Evolutionary conservation across 2,329 filamentous ascomycete genomes (phyloP).

Genomic region (Aspergillus novofumigatus): DNA sequence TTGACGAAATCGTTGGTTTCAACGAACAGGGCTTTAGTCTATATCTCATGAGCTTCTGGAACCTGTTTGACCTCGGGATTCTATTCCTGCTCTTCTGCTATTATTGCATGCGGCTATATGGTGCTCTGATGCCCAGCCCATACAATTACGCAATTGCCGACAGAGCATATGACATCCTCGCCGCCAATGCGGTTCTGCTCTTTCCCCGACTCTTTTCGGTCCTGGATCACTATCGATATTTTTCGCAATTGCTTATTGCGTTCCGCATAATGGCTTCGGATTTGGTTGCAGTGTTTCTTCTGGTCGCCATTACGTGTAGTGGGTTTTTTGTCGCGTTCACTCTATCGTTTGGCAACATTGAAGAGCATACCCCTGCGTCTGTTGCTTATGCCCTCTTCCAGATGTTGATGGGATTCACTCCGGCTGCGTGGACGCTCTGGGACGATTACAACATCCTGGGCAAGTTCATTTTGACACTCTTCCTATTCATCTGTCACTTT

Average conservation of each 20-base stretch:
- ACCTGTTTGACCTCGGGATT: slow-evolving; percentile 89
- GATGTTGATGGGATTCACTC: slow-evolving; percentile 92
- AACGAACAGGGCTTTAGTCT: slow-evolving; percentile 94
- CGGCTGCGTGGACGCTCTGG: slow-evolving; percentile 89
- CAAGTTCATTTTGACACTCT: slow-evolving; percentile 69
- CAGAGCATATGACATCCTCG: slow-evolving; percentile 90
- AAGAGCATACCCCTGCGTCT: slow-evolving; percentile 61
- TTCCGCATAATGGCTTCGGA: slow-evolving; percentile 94
- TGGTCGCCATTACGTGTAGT: slow-evolving; percentile 84
- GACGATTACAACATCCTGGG: slow-evolving; percentile 75
- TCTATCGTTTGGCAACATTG: slow-evolving; percentile 64
- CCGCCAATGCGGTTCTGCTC: slow-evolving; percentile 82
- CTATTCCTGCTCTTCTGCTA: slow-evolving; percentile 80
- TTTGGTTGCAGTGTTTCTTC: slow-evolving; percentile 74
- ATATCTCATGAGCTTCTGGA: slow-evolving; percentile 98
- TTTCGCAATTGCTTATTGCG: slow-evolving; percentile 88
- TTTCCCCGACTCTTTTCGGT: slow-evolving; percentile 90
- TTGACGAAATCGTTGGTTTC: slow-evolving; percentile 92
- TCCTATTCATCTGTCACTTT: slow-evolving; percentile 93
- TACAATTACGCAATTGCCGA: slow-evolving; percentile 66
- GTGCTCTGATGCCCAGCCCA: slow-evolving; percentile 74
- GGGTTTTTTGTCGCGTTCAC: slow-evolving; percentile 96
- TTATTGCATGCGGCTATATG: slow-evolving; percentile 84
- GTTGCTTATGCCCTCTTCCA: slow-evolving; percentile 92
- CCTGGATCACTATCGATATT: slow-evolving; percentile 92